Base-by-base conservation (phyloP, 2,329 filamentous ascomycete species). In the Clonostachys solani region DNA sequence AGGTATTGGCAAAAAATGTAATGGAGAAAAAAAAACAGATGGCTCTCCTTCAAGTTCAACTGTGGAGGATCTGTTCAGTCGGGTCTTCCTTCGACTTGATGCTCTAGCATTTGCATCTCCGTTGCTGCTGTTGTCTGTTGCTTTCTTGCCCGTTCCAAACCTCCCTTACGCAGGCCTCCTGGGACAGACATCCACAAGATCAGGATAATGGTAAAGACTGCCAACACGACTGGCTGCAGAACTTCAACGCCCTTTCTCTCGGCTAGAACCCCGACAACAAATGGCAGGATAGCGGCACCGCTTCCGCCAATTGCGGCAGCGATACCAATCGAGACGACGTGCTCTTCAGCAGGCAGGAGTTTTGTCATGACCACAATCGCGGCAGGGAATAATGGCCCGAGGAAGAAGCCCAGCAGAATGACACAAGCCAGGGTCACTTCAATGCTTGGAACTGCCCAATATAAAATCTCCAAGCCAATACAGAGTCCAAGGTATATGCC, bases 381-480 rank as follows among this genome's bases (percentile, higher is more conserved):
- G 4, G 83, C 84, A 0, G 88, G 87, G 63, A 92, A 92, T 16
- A 92, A 63, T 0, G 89, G 89, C 0, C 89, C 89, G 0, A 94
- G 73, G 59, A 92, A 89, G 72, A 92, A 90, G 0, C 89, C 89
- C 50, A 89, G 79, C 0, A 92, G 62, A 0, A 82, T 72, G 12
- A 90, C 83, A 5, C 86, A 82, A 2, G 92, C 75, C 0, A 86
- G 84, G 0, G 86, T 89, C 6, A 88, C 84, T 57, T 86, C 80
- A 60, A 92, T 89, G 45, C 85, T 78, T 0, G 89, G 88, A 0
- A 94, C 84, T 3, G 92, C 81, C 88, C 88, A 94, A 69, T 92
- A 88, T 38, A 92, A 64, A 1, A 92, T 74, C 56, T 89, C 80
- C 6, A 89, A 72, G 0, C 60, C 81, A 59, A 89, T 83, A 4